phyloP scores from a whole-genome alignment of 495 filamentous ascomycete genomes.

The Echria macrotheca region DNA sequence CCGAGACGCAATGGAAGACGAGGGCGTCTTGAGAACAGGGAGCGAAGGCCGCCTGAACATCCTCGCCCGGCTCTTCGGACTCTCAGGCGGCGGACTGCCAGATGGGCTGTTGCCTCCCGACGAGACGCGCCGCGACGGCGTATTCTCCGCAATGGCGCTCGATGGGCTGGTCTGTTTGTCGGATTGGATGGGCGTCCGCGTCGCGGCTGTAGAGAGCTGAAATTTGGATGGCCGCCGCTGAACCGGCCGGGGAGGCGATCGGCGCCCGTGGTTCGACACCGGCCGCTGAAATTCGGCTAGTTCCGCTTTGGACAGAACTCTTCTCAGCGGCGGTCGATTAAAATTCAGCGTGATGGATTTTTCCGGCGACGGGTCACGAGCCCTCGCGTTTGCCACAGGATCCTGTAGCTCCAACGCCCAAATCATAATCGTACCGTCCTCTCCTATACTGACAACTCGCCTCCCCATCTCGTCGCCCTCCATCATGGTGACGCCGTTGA shows the following conservation, averaged over 20 bases:
- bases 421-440: constrained; percentile 82
- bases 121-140: constrained; percentile 35
- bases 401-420: constrained; percentile 58
- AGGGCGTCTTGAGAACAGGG: constrained; percentile 55
- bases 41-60: constrained; percentile 47
- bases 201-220: constrained; percentile 26
- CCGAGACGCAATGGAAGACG: constrained; percentile 41
- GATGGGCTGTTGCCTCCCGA: constrained; percentile 32
- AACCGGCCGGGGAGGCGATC: constrained; percentile 58
- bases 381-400: constrained; percentile 24
- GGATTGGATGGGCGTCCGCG: constrained; percentile 29
- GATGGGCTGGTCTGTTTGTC: constrained; percentile 29
- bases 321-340: constrained; percentile 59
- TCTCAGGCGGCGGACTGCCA: constrained; percentile 43
- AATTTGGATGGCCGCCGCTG: constrained; percentile 40
- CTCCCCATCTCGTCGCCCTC: constrained; percentile 49
- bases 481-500: constrained; percentile 74
- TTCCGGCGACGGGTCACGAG: constrained; percentile 43
- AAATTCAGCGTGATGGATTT: constrained; percentile 49
- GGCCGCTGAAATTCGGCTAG: constrained; percentile 69
- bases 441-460: constrained; percentile 67
- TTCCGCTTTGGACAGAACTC: constrained; percentile 70
- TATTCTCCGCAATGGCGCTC: constrained; percentile 29
- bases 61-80: constrained; percentile 34
- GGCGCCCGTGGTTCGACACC: constrained; percentile 52